phyloP scores from a whole-genome alignment of 805 yeast genomes.

The Yamadazyma kitorensis region DNA sequence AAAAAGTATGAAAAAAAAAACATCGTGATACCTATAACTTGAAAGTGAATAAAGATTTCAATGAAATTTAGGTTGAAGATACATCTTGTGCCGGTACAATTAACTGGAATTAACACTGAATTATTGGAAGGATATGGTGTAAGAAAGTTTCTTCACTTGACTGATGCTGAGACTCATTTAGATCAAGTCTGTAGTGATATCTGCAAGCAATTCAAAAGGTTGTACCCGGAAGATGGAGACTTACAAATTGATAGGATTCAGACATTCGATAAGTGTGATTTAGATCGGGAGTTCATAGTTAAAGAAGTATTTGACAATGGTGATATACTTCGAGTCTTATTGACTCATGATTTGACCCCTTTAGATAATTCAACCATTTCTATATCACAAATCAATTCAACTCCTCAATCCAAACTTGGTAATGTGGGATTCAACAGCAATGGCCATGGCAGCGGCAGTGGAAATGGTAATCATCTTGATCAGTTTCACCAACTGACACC shows the following conservation, averaged over 20 bases:
- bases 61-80: constrained; percentile 36
- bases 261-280: constrained; percentile 65
- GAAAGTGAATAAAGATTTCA: too few relatives aligned
- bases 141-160: constrained; percentile 63
- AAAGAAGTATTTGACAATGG: constrained; percentile 57
- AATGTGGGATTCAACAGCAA: too few relatives aligned
- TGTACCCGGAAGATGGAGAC: constrained; percentile 63
- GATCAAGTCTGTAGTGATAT: constrained; percentile 53
- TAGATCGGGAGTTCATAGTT: constrained; percentile 73
- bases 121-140: constrained; percentile 22
- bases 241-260: constrained; percentile 61
- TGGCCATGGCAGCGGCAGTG: too few relatives aligned
- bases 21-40: too few relatives aligned
- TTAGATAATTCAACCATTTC: neutral
- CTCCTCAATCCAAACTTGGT: too few relatives aligned
- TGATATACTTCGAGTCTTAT: constrained; percentile 34
- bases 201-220: constrained; percentile 49
- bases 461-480: constrained; percentile 3
- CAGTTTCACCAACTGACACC: constrained; percentile 21
- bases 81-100: constrained; percentile 28
- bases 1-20: constrained; percentile 1
- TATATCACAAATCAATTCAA: neutral
- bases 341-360: constrained; percentile 18
- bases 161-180: constrained; percentile 47
- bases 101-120: constrained; percentile 17